Conservation (phyloP, 768 basidiomycete genomes). For the Boletus subparvulus region DNA sequence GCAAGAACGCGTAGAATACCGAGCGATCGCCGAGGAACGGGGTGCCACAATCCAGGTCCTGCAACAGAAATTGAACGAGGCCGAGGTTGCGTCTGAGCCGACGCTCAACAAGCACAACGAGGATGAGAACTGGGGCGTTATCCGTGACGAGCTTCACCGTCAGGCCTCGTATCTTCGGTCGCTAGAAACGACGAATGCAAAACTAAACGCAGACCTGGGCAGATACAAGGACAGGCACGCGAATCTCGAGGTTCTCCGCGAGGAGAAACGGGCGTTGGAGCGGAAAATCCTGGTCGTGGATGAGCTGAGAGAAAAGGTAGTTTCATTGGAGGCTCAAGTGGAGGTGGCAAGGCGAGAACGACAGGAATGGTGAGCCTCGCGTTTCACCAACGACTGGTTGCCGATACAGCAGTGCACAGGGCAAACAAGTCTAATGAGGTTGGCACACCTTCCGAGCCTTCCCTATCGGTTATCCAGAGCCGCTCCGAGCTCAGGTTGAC, state of each 20-base stretch:
- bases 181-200: conserved; percentile 59
- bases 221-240: conserved; percentile 54
- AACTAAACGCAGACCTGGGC: conserved; percentile 52
- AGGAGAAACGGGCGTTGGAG: conserved; percentile 70
- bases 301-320: conserved; percentile 53
- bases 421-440: conserved; percentile 36
- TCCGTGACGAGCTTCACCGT: conserved; percentile 66
- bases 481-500: conserved; percentile 60
- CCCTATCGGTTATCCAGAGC: conserved; percentile 55
- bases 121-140: conserved; percentile 58
- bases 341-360: conserved; percentile 58
- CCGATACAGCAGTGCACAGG: conserved; percentile 28
- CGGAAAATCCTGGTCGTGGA: conserved; percentile 50
- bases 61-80: conserved; percentile 49
- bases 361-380: conserved; percentile 51
- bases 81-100: conserved; percentile 36
- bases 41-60: conserved; percentile 42
- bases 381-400: not conserved
- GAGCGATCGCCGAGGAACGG: conserved; percentile 42
- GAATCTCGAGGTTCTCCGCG: conserved; percentile 67
- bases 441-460: conserved; percentile 43
- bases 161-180: conserved; percentile 61
- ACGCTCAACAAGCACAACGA: conserved; percentile 32
- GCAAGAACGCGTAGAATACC: conserved; percentile 45
- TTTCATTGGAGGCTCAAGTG: conserved; percentile 61